A percentile compares a stretch with the other conserved stretches of the same genome.
These are phyloP conservation scores for Fusarium nurragi DNA, from an alignment of 2,329 filamentous ascomycete species.

Conservation along the genomic window DNA sequence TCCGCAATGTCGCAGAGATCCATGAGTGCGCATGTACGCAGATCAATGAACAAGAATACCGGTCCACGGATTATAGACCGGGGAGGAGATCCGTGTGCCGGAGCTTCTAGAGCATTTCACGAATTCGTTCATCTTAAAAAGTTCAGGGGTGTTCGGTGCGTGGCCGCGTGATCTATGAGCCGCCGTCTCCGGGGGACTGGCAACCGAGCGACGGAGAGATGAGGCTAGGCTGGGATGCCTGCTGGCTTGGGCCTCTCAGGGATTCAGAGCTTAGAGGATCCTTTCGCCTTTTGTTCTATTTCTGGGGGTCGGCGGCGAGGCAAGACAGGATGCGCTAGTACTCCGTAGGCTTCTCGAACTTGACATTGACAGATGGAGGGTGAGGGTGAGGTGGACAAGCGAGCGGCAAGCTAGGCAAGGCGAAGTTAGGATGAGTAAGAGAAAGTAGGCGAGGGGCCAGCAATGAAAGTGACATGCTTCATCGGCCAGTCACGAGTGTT, in stretches of 20 bases:
- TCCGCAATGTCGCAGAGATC: conserved; percentile 11
- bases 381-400: not conserved
- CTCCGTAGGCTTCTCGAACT: conserved; percentile 34
- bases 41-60: conserved; percentile 19
- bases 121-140: conserved; percentile 33
- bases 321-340: conserved; percentile 21
- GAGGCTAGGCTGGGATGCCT: conserved; percentile 36
- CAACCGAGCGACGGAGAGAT: conserved; percentile 34
- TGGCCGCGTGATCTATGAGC: conserved; percentile 42
- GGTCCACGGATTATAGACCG: conserved; percentile 5
- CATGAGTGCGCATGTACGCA: conserved; percentile 3
- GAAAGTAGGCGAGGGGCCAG: conserved; percentile 21
- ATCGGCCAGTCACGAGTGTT: conserved; percentile 1
- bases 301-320: conserved; percentile 15
- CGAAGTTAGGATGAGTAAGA: not conserved
- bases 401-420: not conserved
- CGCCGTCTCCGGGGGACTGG: conserved; percentile 41
- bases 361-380: conserved; percentile 10
- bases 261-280: conserved; percentile 5
- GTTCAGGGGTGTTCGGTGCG: conserved; percentile 29
- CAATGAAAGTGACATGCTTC: conserved; percentile 6
- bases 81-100: conserved; percentile 32
- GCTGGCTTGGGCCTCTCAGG: conserved; percentile 17
- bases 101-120: conserved; percentile 37
- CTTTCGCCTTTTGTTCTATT: not conserved